Evolutionary conservation across 2,329 filamentous ascomycete species (phyloP), one percentile per base, ranked within the genome.

Genomic region (Apiospora sp.): DNA sequence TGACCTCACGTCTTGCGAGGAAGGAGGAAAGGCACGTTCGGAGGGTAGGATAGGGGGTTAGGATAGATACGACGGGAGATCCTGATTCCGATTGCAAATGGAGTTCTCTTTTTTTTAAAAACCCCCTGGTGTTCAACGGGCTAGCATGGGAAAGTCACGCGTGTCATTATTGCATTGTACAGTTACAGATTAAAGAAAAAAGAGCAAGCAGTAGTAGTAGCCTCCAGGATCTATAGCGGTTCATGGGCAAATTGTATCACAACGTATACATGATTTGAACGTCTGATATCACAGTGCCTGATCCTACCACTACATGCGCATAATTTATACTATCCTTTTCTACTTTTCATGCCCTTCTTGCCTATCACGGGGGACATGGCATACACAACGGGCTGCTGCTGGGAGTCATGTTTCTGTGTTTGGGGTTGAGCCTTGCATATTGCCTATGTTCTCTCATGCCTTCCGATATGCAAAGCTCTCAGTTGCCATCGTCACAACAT

Each of bases 131-230:
- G 37, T 37, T 61, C 54, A 61, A 58, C 30, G 54, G 54, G 27
- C 14, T 61, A 61, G 54, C 54, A 61, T 61, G 54, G 54, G 54
- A 61, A 61, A 37, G 16, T 61, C 30, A 30, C 27, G 27, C 27
- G 54, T 37, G 54, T 61, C 54, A 34, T 61, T 61, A 61, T 61
- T 61, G 54, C 37, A 61, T 61, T 61, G 54, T 61, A 61, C 54
- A 61, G 54, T 37, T 61, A 61, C 54, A 37, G 30, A 37, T 37
- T 4, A n/a, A 61, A 37, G 37, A n/a, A 14, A 61, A 34, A 54
- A n/a, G n/a, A 22, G n/a, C 12, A 30, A 22, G 27, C 27, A 61
- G 54, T 30, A 37, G 54, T 61, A 22, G 54, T 37, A 22, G 54
- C 22, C 30, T 61, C 54, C 30, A 16, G 54, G 30, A 61, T 61